These are phyloP conservation scores for Diaporthe ampelina DNA, from an alignment of 2,329 filamentous ascomycete species.

Conservation along the genomic window DNA sequence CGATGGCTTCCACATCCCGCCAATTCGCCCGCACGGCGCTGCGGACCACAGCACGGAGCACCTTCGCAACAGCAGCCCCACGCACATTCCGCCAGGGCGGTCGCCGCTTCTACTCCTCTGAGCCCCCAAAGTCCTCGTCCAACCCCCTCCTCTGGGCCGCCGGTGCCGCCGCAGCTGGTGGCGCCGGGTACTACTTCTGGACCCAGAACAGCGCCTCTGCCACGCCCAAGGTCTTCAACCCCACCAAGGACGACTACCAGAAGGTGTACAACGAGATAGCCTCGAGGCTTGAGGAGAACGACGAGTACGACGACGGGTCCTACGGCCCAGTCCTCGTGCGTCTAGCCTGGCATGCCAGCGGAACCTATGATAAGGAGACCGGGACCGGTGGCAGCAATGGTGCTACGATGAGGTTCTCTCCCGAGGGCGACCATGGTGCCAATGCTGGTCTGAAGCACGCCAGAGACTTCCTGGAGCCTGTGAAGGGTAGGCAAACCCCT, in stretches of 20 bases:
- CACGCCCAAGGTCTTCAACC: conserved; percentile 72
- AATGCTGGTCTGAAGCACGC: conserved; percentile 91
- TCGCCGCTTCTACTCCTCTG: conserved; percentile 85
- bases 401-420: conserved; percentile 95
- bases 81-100: conserved; percentile 81
- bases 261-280: conserved; percentile 94
- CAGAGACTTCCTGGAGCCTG: conserved; percentile 91
- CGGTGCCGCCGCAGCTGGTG: conserved; percentile 70
- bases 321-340: conserved; percentile 93
- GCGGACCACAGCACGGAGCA: conserved; percentile 70
- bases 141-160: conserved; percentile 68
- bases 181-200: conserved; percentile 76
- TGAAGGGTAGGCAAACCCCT: conserved; percentile 74
- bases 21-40: conserved; percentile 71
- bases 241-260: conserved; percentile 91
- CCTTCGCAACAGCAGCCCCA: conserved; percentile 68
- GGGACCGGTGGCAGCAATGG: conserved; percentile 94
- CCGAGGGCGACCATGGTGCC: conserved; percentile 90
- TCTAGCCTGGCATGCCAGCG: conserved; percentile 93
- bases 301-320: conserved; percentile 96
- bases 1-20: conserved; percentile 64
- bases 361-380: conserved; percentile 91
- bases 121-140: conserved; percentile 67
- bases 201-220: conserved; percentile 68
- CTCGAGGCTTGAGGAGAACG: conserved; percentile 83